phyloP scores from a whole-genome alignment of 768 basidiomycete species.

The Russula griseocarnosa region DNA sequence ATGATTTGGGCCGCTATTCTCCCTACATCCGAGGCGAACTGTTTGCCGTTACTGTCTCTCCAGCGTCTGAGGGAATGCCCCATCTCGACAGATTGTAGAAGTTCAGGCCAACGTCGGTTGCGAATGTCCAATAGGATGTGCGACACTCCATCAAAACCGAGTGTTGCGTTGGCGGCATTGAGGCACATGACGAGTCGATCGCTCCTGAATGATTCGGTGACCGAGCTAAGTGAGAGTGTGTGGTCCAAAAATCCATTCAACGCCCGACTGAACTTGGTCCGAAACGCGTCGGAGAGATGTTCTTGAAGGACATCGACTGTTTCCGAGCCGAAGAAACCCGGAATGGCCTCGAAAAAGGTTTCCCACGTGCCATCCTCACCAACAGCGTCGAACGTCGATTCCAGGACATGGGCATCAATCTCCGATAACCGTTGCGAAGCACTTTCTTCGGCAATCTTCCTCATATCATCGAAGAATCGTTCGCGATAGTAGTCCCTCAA shows the following conservation, averaged over 20 bases:
- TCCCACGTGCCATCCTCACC: background rate
- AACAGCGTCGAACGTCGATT: background rate
- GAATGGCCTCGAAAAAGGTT: background rate
- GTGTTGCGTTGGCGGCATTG: background rate
- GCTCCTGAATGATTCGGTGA: background rate
- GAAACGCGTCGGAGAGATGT: background rate
- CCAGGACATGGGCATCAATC: background rate
- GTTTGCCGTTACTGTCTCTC: background rate
- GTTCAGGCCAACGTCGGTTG: background rate
- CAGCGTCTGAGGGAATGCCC: background rate
- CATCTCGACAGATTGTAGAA: background rate
- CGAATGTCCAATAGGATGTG: background rate
- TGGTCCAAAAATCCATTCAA: background rate
- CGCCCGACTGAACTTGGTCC: background rate
- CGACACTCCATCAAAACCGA: background rate
- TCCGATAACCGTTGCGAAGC: background rate
- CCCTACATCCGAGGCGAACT: background rate
- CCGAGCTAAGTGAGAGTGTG: background rate
- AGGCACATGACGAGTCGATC: background rate
- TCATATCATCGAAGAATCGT: background rate
- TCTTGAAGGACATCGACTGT: accelerated
- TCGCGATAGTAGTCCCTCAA: background rate
- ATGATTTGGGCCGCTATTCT: background rate
- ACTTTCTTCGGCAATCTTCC: background rate
- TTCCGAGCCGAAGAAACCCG: background rate